Evolutionary conservation across 192 early-diverging fungal species (phyloP).

Genomic region (Ambispora gerdemannii): DNA sequence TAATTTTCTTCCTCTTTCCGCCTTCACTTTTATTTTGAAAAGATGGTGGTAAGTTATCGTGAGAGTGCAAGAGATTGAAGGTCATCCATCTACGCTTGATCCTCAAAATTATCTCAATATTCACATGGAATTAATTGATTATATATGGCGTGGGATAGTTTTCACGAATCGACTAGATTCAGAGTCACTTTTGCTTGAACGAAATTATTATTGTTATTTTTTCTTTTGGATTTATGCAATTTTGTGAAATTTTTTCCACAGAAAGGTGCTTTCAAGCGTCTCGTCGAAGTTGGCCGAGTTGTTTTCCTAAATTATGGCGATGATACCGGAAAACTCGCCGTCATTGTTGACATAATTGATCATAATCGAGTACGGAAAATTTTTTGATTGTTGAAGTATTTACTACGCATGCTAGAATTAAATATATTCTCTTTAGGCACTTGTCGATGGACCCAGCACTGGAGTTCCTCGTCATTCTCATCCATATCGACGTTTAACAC

Average conservation of each 20-base stretch:
- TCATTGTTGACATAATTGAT: conserved; percentile 99
- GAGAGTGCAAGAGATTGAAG: no score
- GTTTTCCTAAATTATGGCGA: conserved; percentile 93
- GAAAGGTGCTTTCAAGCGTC: conserved; percentile 85
- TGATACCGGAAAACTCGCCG: conserved; percentile 95
- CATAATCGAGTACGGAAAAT: conserved; percentile 80
- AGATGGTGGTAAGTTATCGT: not conserved
- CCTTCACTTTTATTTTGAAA: not conserved
- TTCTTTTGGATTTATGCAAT: no score
- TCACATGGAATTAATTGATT: no score
- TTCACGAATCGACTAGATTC: no score
- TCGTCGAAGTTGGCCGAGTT: conserved; percentile 98
- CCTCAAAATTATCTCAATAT: no score
- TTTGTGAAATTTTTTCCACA: no score
- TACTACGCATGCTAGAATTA: not conserved
- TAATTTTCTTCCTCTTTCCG: not conserved
- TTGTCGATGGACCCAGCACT: conserved; percentile 97
- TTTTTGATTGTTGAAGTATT: not conserved
- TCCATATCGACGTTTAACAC: conserved; percentile 83
- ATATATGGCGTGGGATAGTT: no score
- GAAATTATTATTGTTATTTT: no score
- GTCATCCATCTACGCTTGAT: no score
- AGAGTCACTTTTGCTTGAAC: no score
- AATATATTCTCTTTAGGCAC: conserved; percentile 53
- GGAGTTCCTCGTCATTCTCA: conserved; percentile 84